Percentiles rank a stretch among this genome's conserved stretches.
Conservation (phyloP, 1,284 basidiomycete genomes). For the Ustilago bromivora region DNA sequence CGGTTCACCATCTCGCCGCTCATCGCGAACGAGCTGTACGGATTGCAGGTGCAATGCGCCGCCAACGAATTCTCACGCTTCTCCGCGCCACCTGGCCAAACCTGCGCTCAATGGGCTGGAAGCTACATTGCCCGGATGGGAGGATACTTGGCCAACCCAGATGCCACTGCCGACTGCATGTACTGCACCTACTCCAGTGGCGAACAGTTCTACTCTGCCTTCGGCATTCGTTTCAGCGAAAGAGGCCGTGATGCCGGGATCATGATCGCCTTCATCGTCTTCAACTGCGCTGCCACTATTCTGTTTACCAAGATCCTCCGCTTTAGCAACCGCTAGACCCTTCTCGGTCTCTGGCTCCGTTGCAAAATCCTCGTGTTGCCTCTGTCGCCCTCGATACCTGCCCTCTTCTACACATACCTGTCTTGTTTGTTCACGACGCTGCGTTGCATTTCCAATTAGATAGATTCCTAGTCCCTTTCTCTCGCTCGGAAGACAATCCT, state of each 20-base stretch:
- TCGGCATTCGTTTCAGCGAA: slow-evolving; percentile 77
- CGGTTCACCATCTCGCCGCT: slow-evolving; percentile 71
- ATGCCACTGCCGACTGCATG: slow-evolving; percentile 75
- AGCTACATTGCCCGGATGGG: slow-evolving; percentile 72
- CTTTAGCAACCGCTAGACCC: slow-evolving; percentile 51
- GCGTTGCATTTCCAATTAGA: too few species aligned
- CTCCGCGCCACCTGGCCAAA: slow-evolving; percentile 80
- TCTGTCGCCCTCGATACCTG: too few species aligned
- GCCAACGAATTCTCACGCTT: slow-evolving; percentile 76
- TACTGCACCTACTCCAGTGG: slow-evolving; percentile 80
- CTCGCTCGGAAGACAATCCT: too few species aligned
- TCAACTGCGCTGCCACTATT: slow-evolving; percentile 51
- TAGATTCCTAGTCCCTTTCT: too few species aligned
- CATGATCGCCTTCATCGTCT: slow-evolving; percentile 55
- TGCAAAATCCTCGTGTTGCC: too few species aligned
- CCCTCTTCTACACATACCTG: too few species aligned
- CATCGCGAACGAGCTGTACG: slow-evolving; percentile 83
- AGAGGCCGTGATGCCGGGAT: slow-evolving; percentile 58
- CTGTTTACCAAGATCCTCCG: slow-evolving; percentile 49
- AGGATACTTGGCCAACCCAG: slow-evolving; percentile 84
- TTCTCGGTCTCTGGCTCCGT: background rate
- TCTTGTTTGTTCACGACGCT: too few species aligned
- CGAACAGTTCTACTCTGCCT: slow-evolving; percentile 78
- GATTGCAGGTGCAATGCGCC: slow-evolving; percentile 78
- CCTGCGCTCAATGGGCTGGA: slow-evolving; percentile 74